Conservation (phyloP, 345 rosid species). For the Arabidopsis suecica region DNA sequence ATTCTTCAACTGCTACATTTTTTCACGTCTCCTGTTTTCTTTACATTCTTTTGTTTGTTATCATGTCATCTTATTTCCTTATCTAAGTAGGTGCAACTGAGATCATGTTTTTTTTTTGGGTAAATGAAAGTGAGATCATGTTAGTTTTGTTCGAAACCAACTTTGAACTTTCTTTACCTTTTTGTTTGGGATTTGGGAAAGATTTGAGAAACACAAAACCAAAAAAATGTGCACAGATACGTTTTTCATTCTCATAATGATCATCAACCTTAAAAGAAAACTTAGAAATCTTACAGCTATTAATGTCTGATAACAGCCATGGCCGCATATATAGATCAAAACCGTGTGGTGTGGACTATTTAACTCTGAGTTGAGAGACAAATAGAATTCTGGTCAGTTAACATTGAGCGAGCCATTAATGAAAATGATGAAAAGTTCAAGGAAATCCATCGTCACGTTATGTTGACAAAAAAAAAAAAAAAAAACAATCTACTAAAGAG, state of each 20-base stretch:
- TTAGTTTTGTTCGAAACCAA: conserved; percentile 22
- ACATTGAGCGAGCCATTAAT: neutral
- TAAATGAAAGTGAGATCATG: conserved; percentile 21
- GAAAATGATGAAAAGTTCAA: neutral
- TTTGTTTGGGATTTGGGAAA: conserved; percentile 24
- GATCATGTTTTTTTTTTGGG: no score
- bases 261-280: neutral
- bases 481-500: no score
- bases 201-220: conserved; percentile 1
- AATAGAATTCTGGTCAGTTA: neutral
- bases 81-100: conserved; percentile 19
- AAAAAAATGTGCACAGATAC: no score
- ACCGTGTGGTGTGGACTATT: neutral
- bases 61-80: conserved; percentile 24
- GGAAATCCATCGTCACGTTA: neutral
- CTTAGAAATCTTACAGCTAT: neutral
- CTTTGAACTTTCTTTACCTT: conserved; percentile 9
- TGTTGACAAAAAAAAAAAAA: neutral
- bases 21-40: neutral
- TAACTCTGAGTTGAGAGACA: neutral
- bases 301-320: neutral
- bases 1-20: no score
- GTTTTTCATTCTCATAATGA: no score
- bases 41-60: conserved; percentile 14
- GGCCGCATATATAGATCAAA: neutral